Evolutionary conservation across 495 filamentous ascomycete species (phyloP).

Genomic region (Sporormia fimetaria): DNA sequence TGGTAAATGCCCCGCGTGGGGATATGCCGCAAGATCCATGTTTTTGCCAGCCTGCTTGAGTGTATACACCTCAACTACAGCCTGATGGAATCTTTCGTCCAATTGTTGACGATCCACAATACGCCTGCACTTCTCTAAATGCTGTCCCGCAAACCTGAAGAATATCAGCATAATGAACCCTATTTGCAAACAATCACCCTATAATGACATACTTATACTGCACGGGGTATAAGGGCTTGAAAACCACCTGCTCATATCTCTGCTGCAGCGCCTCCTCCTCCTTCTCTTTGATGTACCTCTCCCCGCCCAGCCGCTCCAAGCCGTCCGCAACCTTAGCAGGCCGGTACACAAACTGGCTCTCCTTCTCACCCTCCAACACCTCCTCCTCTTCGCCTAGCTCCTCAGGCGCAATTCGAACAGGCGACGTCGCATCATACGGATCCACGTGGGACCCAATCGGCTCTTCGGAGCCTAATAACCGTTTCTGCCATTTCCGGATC

Average conservation of each 20-base stretch:
- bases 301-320: constrained; percentile 44
- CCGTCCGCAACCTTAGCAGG: constrained; percentile 48
- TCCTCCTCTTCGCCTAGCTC: constrained; percentile 23
- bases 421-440: constrained; percentile 18
- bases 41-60: constrained; percentile 35
- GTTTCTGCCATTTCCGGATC: constrained; percentile 21
- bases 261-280: constrained; percentile 31
- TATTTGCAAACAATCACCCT: too few species aligned
- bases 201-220: constrained; percentile 8
- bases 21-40: constrained; percentile 25
- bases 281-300: constrained; percentile 39
- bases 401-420: constrained; percentile 27
- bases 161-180: too few species aligned
- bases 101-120: constrained; percentile 32
- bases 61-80: constrained; percentile 50
- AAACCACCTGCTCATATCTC: background rate
- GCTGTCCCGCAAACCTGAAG: constrained; percentile 3
- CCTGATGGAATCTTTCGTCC: constrained; percentile 39
- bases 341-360: constrained; percentile 36
- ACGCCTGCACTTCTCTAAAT: constrained; percentile 1
- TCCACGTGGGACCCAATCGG: constrained; percentile 21
- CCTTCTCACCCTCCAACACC: constrained; percentile 6
- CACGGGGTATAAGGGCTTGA: constrained; percentile 5
- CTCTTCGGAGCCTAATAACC: constrained; percentile 15
- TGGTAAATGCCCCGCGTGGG: constrained; percentile 7